Evolutionary conservation across 2,329 filamentous ascomycete species (phyloP), one percentile per base, ranked within the genome.

Genomic region (Lojkania enalia): DNA sequence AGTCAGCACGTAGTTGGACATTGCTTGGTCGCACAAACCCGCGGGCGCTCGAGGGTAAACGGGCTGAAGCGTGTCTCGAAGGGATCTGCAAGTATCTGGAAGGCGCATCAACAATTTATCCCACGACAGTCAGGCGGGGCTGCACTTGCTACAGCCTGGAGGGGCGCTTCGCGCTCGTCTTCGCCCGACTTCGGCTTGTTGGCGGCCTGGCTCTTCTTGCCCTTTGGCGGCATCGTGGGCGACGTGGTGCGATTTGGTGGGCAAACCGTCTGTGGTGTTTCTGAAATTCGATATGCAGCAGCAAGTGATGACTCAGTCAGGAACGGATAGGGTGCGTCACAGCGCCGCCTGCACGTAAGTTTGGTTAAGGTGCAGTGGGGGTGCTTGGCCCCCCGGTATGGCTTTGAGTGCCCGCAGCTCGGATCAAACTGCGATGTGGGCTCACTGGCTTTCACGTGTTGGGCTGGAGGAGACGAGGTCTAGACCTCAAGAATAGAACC

Each of bases 31-130:
- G 29, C 50, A 72, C 81, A 63, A 78, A 94, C 90, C 78, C 94
- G 82, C 64, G 94, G 94, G 57, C 82, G 87, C 67, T 96, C 88
- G 45, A 95, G 75, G 0, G 90, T 92, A 65, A 97, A 94, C 0
- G 94, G 94, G 58, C 80, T 83, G 73, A 95, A 99, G 69, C 90
- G 80, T 36, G 90, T 90, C 71, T 97, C 91, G 69, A 95, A 99
- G 1, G 90, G 91, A 76, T 99, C 94, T 55, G 92, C 88, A 54
- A 99, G 83, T 47, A 99, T 80, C 87, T 94, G 62, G 20, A 39
- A 31, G 36, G 44, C n/a, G 45, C 21, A 25, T 29, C 39, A 38
- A 16, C 30, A 33, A 16, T 6, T 9, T n/a, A 42, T 42, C 27
- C 33, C 31, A 33, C 39, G 30, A 43, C 21, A 43, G 20, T 44